Evolutionary conservation across 805 yeast genomes (phyloP), one percentile per base, ranked within the genome.

Genomic region (Kuraishia floccosa): DNA sequence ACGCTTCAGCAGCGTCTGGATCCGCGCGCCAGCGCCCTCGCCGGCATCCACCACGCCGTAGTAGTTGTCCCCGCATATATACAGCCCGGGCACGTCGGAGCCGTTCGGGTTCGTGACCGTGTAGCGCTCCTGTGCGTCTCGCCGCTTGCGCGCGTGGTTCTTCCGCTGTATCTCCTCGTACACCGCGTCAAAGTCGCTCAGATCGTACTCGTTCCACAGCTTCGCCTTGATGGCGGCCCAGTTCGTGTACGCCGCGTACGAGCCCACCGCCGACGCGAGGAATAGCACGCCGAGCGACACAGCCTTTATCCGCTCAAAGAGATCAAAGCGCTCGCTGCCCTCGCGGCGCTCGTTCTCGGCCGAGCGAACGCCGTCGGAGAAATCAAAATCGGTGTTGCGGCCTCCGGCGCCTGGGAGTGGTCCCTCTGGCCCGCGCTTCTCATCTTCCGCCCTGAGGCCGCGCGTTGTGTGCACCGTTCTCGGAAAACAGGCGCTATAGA

Each of bases 21-120:
- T 58, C 29, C 43, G 58, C 30, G 33, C 41, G 35, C 38, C 39
- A 15, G 41, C 41, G 4, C 37, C 21, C 4, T 29, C 12, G 11
- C 13, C 12, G 15, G 25, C 18, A 11, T 17, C 27, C 13, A n/a
- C 7, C 28, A 14, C 17, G 47, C 47, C 2, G 26, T 54, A 41
- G 18, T 50, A 33, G 43, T 75, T 72, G 37, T 62, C 65, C 30
- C 87, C 89, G 68, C 83, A 76, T 11, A 68, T 44, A 40, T 75
- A 77, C 6, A 79, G 54, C 6, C 85, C 82, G 0, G 78, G 77
- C 3, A 58, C 60, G 1, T 50, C 38, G 4, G 66, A 54, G 25
- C 51, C 54, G 25, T 59, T 56, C 11, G 54, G 47, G 32, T 58
- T 55, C 2, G 63, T 46, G 2, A 32, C 43, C 21, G 38, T 44